Conservation (phyloP, 2,329 filamentous ascomycete genomes). For the Colletotrichum sp. region DNA sequence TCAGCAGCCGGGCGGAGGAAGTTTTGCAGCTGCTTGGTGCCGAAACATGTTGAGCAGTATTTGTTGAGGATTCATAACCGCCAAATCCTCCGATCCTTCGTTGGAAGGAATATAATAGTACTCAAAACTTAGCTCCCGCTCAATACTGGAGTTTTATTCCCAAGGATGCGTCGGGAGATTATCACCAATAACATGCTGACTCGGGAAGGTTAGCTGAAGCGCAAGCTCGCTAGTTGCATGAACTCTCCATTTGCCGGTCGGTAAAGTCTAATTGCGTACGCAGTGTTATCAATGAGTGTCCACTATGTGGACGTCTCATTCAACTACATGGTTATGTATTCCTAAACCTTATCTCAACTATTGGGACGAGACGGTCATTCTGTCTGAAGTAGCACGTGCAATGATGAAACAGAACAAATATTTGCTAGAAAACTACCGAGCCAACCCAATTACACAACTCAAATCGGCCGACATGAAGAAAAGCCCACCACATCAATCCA, state of each 20-base stretch:
- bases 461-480: not conserved
- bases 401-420: not conserved
- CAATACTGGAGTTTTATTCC: no score
- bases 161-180: not conserved
- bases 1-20: no score
- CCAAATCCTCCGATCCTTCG: no score
- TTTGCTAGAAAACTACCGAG: not conserved
- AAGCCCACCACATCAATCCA: not conserved
- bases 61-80: no score
- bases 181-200: not conserved
- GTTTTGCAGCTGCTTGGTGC: no score
- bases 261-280: not conserved
- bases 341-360: not conserved
- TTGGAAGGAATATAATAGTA: no score
- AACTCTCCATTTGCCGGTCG: not conserved
- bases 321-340: not conserved
- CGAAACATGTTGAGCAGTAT: no score
- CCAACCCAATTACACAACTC: not conserved
- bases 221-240: not conserved
- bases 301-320: not conserved
- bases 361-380: not conserved
- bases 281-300: not conserved
- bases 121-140: no score
- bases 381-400: not conserved
- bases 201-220: not conserved